Conservation (phyloP, 805 yeast genomes). For the Komagataella mondaviorum region DNA sequence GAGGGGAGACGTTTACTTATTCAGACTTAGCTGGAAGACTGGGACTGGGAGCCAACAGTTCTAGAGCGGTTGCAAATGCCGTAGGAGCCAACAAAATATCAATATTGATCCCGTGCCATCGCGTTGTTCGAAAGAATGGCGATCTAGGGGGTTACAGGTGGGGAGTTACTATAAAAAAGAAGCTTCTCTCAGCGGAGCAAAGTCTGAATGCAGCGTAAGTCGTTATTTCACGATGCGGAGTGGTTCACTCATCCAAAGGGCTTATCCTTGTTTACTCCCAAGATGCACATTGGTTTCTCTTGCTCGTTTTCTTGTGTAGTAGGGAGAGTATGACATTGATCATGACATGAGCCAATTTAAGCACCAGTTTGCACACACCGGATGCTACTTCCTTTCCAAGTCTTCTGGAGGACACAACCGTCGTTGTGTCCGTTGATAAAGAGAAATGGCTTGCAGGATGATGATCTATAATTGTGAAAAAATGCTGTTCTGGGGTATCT, state of each 20-base stretch:
- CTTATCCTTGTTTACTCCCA: too few relatives aligned
- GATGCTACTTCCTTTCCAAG: neutral
- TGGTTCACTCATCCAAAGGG: neutral
- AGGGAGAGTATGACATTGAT: neutral
- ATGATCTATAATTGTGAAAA: neutral
- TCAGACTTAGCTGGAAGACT: neutral
- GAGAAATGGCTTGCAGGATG: neutral
- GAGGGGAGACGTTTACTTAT: neutral
- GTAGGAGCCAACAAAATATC: neutral
- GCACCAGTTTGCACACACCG: neutral
- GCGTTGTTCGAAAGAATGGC: neutral
- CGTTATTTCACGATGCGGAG: too few relatives aligned
- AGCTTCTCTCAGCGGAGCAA: neutral
- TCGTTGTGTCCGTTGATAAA: neutral
- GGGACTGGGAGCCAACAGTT: neutral
- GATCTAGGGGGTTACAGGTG: neutral
- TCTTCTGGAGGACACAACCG: neutral
- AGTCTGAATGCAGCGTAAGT: neutral
- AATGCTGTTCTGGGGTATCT: neutral
- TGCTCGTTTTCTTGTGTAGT: neutral
- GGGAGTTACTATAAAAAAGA: neutral
- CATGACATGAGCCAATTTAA: neutral
- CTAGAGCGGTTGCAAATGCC: neutral
- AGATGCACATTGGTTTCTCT: neutral
- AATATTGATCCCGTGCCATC: neutral